Conservation (phyloP, 257 asterid genomes). For the Penstemon newberryi region DNA sequence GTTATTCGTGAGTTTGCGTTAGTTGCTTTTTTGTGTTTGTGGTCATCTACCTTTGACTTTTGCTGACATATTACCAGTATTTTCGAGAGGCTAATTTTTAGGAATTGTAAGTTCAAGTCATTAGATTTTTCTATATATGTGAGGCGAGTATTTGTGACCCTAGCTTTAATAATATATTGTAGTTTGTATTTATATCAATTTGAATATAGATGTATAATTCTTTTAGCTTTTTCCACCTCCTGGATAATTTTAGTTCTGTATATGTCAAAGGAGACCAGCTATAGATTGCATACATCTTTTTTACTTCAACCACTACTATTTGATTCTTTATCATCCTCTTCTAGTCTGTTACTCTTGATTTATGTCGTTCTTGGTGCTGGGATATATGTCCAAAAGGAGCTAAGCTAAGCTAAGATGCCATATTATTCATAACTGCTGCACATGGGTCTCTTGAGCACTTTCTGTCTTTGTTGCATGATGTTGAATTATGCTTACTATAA, state of each 20-base stretch:
- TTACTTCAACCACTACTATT: too few species aligned
- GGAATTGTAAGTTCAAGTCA: background rate
- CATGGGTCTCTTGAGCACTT: conserved; percentile 10
- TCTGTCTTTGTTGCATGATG: background rate
- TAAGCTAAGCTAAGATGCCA: conserved; percentile 5
- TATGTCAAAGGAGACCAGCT: background rate
- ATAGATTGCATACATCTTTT: too few species aligned
- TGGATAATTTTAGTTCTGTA: conserved; percentile 5
- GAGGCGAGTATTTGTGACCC: background rate
- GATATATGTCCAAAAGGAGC: background rate
- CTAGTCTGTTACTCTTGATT: conserved; percentile 13
- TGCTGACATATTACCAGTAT: background rate
- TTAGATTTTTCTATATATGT: background rate
- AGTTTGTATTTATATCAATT: background rate
- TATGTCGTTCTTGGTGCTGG: background rate
- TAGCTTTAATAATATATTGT: background rate
- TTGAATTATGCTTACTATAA: conserved; percentile 30
- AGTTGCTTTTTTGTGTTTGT: background rate
- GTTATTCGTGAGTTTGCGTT: background rate
- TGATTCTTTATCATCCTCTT: background rate
- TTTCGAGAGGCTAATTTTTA: background rate
- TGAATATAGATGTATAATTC: background rate
- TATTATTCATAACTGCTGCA: conserved; percentile 13
- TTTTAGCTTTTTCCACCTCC: background rate
- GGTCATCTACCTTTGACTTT: background rate